A percentile compares a stretch with the other conserved stretches of the same genome.
Evolutionary conservation across 331 rosid species (phyloP).

Genomic region (Quercus lobata): DNA sequence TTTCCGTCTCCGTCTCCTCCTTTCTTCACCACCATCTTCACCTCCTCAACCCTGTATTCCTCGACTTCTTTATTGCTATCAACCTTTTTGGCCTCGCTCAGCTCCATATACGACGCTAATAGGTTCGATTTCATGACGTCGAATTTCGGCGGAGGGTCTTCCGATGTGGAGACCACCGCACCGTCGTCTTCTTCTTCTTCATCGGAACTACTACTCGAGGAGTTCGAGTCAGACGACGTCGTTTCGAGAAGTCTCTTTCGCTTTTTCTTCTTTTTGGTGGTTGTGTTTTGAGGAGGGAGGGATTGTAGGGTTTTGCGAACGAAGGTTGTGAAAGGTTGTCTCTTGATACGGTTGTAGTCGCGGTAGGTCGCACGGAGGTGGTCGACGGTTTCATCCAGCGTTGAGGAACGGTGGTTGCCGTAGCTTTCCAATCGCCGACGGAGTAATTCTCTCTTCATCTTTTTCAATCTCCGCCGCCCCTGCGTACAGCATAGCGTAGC

Average conservation of each 20-base stretch:
- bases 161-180: slow-evolving; percentile 49
- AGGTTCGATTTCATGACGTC: slow-evolving; percentile 66
- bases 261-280: not conserved
- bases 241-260: not conserved
- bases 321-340: slow-evolving; percentile 25
- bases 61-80: slow-evolving; percentile 20
- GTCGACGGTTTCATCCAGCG: slow-evolving; percentile 41
- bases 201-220: not conserved
- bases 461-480: not conserved
- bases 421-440: slow-evolving; percentile 37
- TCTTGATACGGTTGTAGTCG: slow-evolving; percentile 44
- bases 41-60: slow-evolving; percentile 9
- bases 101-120: slow-evolving; percentile 36
- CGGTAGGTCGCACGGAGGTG: slow-evolving; percentile 50
- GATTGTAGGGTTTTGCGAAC: slow-evolving; percentile 42
- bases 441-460: slow-evolving; percentile 14
- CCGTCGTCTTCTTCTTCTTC: slow-evolving; percentile 14
- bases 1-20: slow-evolving; percentile 31
- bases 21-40: slow-evolving; percentile 11
- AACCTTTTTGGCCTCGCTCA: not conserved
- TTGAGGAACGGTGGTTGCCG: slow-evolving; percentile 25
- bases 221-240: slow-evolving; percentile 12
- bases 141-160: slow-evolving; percentile 58
- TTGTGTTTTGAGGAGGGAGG: not conserved
- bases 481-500: not conserved